phyloP scores from a whole-genome alignment of 148 eudicot genomes.

The Rheum nobile region DNA sequence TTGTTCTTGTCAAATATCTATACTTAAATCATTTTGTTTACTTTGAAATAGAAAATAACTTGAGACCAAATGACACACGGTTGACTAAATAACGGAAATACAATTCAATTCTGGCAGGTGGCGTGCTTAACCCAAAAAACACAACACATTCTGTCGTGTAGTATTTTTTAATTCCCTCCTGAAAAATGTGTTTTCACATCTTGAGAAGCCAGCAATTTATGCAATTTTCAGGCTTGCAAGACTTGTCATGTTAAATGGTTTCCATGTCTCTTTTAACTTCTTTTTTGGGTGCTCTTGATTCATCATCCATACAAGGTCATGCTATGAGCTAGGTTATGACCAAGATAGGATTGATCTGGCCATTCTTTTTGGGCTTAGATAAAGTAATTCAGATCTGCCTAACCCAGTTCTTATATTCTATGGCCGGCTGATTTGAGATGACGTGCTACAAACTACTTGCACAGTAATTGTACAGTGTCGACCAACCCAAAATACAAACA shows the following conservation, averaged over 20 bases:
- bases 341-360: too few species aligned
- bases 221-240: neutral
- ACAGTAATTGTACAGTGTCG: neutral
- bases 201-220: neutral
- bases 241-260: neutral
- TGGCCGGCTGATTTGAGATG: neutral
- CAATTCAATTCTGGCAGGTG: neutral
- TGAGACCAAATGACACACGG: neutral
- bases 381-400: neutral
- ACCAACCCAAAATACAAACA: neutral
- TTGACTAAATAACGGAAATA: neutral
- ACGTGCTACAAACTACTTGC: neutral
- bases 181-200: neutral
- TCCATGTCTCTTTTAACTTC: too few species aligned
- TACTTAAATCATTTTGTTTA: neutral
- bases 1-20: neutral
- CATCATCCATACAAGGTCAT: too few species aligned
- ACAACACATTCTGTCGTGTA: neutral
- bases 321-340: too few species aligned
- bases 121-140: neutral
- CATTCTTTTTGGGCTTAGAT: neutral
- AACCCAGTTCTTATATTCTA: neutral
- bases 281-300: too few species aligned
- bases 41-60: neutral
- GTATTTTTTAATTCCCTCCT: neutral